A percentile compares a stretch with the other conserved stretches of the same genome.
Evolutionary conservation across 2,329 filamentous ascomycete genomes (phyloP).

Genomic region (Alternaria panax): DNA sequence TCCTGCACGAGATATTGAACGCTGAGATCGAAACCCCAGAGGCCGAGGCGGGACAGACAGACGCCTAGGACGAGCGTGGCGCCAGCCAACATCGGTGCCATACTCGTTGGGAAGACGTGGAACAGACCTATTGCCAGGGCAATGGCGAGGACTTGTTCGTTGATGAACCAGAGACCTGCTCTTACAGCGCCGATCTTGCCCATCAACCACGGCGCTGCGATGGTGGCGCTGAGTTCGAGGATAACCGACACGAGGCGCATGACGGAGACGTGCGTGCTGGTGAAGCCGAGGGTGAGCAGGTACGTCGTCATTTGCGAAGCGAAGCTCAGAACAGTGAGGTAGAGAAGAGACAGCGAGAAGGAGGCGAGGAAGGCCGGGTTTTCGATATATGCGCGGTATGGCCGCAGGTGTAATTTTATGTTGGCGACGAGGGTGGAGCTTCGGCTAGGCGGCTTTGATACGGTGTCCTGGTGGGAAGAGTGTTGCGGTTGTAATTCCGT

Average conservation of each 20-base stretch:
- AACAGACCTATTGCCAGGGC: conserved; percentile 49
- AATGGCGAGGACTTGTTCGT: conserved; percentile 69
- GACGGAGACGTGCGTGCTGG: conserved; percentile 60
- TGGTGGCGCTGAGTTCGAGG: conserved; percentile 69
- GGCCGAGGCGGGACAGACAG: conserved; percentile 52
- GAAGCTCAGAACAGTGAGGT: conserved; percentile 59
- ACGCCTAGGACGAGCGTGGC: conserved; percentile 49
- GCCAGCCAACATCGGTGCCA: conserved; percentile 30
- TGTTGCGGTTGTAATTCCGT: conserved; percentile 7
- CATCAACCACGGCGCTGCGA: conserved; percentile 65
- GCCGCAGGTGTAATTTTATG: conserved; percentile 19
- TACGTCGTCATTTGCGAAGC: conserved; percentile 70
- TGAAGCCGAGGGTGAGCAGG: conserved; percentile 63
- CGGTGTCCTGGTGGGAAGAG: conserved; percentile 8
- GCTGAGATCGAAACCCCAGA: conserved; percentile 59
- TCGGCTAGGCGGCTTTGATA: conserved; percentile 9
- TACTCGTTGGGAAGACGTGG: conserved; percentile 29
- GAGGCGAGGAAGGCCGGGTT: conserved; percentile 68
- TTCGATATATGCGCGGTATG: conserved; percentile 55
- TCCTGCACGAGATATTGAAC: conserved; percentile 58
- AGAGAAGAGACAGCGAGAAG: conserved; percentile 65
- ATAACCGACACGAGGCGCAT: conserved; percentile 62
- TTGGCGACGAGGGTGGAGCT: conserved; percentile 1
- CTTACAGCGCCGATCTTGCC: conserved; percentile 60
- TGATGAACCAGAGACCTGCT: conserved; percentile 74